phyloP scores from a whole-genome alignment of 1,139 yeast genomes.

The Meyerozyma athensensis region DNA sequence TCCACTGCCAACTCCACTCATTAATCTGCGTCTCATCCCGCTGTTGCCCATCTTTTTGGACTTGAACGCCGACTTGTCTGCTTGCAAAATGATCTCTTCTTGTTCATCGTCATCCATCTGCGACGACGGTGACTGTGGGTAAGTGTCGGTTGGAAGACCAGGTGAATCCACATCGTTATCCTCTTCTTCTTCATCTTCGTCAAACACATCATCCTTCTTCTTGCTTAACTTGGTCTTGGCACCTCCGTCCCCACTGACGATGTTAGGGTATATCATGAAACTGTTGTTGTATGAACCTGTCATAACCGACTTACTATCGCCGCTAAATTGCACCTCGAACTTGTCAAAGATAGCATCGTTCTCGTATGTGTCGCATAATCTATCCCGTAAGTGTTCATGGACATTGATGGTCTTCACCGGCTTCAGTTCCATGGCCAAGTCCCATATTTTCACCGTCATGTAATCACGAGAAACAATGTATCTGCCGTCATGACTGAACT shows the following conservation, averaged over 20 bases:
- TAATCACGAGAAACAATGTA: constrained; percentile 95
- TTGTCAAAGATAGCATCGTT: constrained; percentile 98
- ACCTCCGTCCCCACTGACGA: constrained; percentile 30
- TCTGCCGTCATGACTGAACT: constrained; percentile 88
- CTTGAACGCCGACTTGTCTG: constrained; percentile 96
- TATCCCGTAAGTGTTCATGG: constrained; percentile 90
- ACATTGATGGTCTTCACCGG: constrained; percentile 93
- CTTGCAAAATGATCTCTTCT: constrained; percentile 80
- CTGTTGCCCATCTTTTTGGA: constrained; percentile 51
- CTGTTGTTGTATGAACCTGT: constrained; percentile 97
- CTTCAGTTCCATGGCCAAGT: constrained; percentile 91
- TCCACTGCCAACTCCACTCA: constrained; percentile 38
- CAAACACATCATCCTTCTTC: constrained; percentile 7
- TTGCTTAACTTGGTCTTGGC: constrained; percentile 16
- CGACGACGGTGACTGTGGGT: constrained; percentile 34
- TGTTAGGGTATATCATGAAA: constrained; percentile 94
- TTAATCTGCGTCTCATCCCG: constrained; percentile 40
- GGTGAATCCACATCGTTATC: constrained; percentile 14
- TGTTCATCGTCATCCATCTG: constrained; percentile 52
- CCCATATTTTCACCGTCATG: constrained; percentile 98
- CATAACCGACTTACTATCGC: constrained; percentile 89
- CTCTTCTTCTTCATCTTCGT: constrained; percentile 7
- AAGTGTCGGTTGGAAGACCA: constrained; percentile 17
- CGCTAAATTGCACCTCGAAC: constrained; percentile 93
- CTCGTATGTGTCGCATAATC: constrained; percentile 95